A percentile compares a stretch with the other conserved stretches of the same genome.
Evolutionary conservation across 768 basidiomycete species (phyloP).

Genomic region (Amanita subjunquillea): DNA sequence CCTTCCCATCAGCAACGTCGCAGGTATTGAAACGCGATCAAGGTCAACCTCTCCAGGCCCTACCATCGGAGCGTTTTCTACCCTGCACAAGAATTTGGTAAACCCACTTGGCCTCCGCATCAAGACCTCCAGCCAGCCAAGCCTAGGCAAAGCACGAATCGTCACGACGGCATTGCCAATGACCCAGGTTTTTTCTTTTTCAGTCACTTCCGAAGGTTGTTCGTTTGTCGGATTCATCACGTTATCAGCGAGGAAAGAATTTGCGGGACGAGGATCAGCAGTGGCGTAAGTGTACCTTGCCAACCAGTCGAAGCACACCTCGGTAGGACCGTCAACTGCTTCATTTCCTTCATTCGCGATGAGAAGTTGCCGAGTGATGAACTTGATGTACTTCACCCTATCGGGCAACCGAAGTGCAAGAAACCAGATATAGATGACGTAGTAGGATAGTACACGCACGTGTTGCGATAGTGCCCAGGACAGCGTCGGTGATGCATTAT

Average conservation of each 20-base stretch:
- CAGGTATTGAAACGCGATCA: constrained; percentile 63
- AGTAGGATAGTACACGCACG: constrained; percentile 82
- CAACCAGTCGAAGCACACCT: constrained; percentile 98
- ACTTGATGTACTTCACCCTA: constrained; percentile 70
- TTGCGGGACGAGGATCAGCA: constrained; percentile 84
- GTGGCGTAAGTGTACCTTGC: constrained; percentile 90
- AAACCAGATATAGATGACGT: constrained; percentile 93
- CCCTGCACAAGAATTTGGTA: constrained; percentile 70
- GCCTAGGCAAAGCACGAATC: constrained; percentile 56
- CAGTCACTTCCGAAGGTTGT: constrained; percentile 23
- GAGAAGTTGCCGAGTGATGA: constrained; percentile 79
- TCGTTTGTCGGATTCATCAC: constrained; percentile 48
- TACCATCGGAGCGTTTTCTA: constrained; percentile 86
- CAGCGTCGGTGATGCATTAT: constrained; percentile 42
- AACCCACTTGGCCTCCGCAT: constrained; percentile 84
- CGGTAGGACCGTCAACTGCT: constrained; percentile 78
- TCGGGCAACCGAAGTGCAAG: constrained; percentile 76
- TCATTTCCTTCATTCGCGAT: constrained; percentile 72
- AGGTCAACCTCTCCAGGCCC: constrained; percentile 78
- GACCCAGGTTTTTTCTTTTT: constrained; percentile 74
- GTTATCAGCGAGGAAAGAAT: constrained; percentile 69
- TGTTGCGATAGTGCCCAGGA: constrained; percentile 89
- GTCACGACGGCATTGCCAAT: constrained; percentile 80
- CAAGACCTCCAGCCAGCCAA: constrained; percentile 85
- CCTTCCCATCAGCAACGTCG: constrained; percentile 64